phyloP scores from a whole-genome alignment of 148 eudicot genomes.

The Vaccinium corymbosum region DNA sequence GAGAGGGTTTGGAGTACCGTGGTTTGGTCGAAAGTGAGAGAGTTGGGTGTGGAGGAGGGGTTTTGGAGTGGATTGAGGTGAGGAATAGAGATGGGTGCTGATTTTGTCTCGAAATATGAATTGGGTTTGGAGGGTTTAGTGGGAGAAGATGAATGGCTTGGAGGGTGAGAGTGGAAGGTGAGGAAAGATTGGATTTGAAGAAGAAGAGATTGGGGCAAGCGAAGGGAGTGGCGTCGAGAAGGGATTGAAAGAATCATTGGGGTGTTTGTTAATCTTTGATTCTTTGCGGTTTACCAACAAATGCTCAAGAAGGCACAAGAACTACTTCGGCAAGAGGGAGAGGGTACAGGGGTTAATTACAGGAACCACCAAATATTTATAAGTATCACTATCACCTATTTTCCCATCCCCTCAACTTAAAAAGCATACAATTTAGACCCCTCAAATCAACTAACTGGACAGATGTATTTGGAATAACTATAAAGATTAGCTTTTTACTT shows the following conservation, averaged over 20 bases:
- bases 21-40: slow-evolving; percentile 39
- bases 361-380: too few relatives aligned
- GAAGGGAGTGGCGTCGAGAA: slow-evolving; percentile 8
- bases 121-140: slow-evolving; percentile 7
- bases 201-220: slow-evolving; percentile 11
- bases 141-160: not conserved
- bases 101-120: slow-evolving; percentile 7
- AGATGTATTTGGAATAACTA: too few relatives aligned
- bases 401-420: too few relatives aligned
- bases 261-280: not conserved
- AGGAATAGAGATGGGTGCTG: slow-evolving; percentile 15
- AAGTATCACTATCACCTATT: too few relatives aligned
- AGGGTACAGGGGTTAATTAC: too few relatives aligned
- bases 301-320: not conserved
- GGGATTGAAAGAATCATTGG: not conserved
- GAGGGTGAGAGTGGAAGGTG: slow-evolving; percentile 10
- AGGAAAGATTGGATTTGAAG: not conserved
- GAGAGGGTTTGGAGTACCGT: slow-evolving; percentile 65
- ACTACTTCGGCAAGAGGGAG: not conserved
- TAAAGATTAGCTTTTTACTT: too few relatives aligned
- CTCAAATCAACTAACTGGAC: too few relatives aligned
- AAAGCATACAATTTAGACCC: too few relatives aligned
- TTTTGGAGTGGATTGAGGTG: slow-evolving; percentile 19
- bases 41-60: slow-evolving; percentile 8
- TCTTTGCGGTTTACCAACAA: not conserved